Conservation (phyloP, 768 basidiomycete genomes). For the Cyclocybe aegerita region DNA sequence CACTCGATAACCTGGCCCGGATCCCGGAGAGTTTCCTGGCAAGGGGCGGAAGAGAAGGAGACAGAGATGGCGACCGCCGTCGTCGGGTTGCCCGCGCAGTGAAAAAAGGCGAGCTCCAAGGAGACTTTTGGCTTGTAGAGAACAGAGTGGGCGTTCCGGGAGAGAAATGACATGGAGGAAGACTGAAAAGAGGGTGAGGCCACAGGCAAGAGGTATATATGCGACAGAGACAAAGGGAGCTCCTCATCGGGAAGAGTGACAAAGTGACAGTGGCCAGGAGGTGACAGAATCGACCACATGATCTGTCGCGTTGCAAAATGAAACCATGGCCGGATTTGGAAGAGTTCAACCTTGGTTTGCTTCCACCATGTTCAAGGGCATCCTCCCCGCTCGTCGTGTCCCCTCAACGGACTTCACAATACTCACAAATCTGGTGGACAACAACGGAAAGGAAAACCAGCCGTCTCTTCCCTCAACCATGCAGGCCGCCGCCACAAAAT, state of each 20-base stretch:
- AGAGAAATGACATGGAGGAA: neutral
- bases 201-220: slow-evolving; percentile 3
- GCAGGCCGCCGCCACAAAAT: slow-evolving; percentile 19
- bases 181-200: neutral
- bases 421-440: slow-evolving; percentile 54
- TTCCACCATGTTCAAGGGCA: slow-evolving; percentile 74
- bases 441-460: slow-evolving; percentile 67
- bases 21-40: too few relatives aligned
- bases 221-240: slow-evolving; percentile 4
- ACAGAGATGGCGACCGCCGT: too few relatives aligned
- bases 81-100: too few relatives aligned
- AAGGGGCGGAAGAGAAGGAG: too few relatives aligned
- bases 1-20: too few relatives aligned
- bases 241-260: neutral
- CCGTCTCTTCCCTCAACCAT: slow-evolving; percentile 24
- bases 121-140: neutral
- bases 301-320: slow-evolving; percentile 30
- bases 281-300: slow-evolving; percentile 17
- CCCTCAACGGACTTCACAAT: slow-evolving; percentile 73
- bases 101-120: too few relatives aligned
- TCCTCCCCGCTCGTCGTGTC: slow-evolving; percentile 68
- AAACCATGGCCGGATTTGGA: slow-evolving; percentile 33
- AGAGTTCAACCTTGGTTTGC: slow-evolving; percentile 22
- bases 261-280: neutral
- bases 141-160: neutral